These are phyloP conservation scores for Solanum commersonii DNA, from an alignment of 257 asterid species.

Conservation along the genomic window DNA sequence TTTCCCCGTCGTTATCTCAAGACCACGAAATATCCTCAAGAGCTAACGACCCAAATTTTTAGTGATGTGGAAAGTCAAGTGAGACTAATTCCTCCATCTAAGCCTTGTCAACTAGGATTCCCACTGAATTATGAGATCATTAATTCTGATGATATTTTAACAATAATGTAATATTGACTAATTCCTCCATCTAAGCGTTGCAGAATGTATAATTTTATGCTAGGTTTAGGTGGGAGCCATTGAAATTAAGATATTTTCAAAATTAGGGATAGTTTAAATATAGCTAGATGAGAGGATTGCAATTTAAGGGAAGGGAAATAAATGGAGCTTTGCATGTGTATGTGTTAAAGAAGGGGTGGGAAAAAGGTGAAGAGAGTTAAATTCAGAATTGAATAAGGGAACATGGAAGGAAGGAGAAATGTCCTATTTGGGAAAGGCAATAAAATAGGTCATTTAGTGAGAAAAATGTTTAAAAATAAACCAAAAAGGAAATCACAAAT, in stretches of 20 bases:
- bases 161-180: too few species aligned
- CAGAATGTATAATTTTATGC: background rate
- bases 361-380: background rate
- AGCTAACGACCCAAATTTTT: too few species aligned
- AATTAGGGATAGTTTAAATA: background rate
- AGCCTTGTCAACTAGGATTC: accelerated
- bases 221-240: background rate
- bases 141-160: too few species aligned
- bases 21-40: too few species aligned
- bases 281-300: background rate
- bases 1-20: accelerated
- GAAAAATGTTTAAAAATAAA: background rate
- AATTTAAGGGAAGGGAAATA: background rate
- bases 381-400: background rate
- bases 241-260: background rate
- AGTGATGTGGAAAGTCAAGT: too few species aligned
- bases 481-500: background rate
- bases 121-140: too few species aligned
- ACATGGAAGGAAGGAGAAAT: background rate
- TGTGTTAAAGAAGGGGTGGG: conserved; percentile 3
- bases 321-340: conserved; percentile 1
- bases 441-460: conserved; percentile 3
- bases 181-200: too few species aligned
- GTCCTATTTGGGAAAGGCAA: background rate
- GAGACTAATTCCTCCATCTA: too few species aligned